Evolutionary conservation across 2,329 filamentous ascomycete species (phyloP), one percentile per base, ranked within the genome.

Genomic region (Penicillium sp.): DNA sequence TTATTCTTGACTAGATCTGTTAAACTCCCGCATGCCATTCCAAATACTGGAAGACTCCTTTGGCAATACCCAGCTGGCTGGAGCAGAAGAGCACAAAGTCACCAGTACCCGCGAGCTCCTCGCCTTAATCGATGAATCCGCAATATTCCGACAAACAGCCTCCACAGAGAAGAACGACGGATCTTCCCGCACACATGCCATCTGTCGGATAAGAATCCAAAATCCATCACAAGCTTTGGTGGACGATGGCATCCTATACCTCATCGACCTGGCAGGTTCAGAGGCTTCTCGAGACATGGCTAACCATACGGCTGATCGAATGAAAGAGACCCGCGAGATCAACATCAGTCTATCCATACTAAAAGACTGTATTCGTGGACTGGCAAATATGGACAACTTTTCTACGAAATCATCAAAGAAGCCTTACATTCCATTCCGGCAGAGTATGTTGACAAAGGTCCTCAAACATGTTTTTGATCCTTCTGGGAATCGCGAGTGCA

Each of bases 161-260:
- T 88, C 89, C 2, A 96, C 91, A n/a, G 95, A 95, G 70, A 95
- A 90, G 78, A 96, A 96, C 68, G 90, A 95, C 62, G 81, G 95
- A 45, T 95, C 89, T 68, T 95, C 88, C 60, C 83, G 91, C 67
- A 93, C 88, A 72, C 91, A 95, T 65, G 95, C 90, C 0, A 79
- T 95, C 44, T 88, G 86, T 62, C 76, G 76, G 25, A 50, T 60
- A n/a, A 29, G 57, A 20, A 44, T 60, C 37, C 42, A 47, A 27
- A 49, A 53, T 9, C 42, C 46, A n/a, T 23, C 40, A 1, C 35
- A 44, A 24, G 40, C 42, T 4, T 9, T 29, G 6, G 1, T 43
- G 3, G 47, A 52, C n/a, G 83, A 88, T 12, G 90, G 90, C 56
- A 95, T 95, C 72, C 78, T 96, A 49, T 95, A 95, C 66, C 76